Percentiles rank a stretch among this genome's conserved stretches.
Evolutionary conservation across 768 basidiomycete species (phyloP).

Genomic region (Tylopilus felleus): DNA sequence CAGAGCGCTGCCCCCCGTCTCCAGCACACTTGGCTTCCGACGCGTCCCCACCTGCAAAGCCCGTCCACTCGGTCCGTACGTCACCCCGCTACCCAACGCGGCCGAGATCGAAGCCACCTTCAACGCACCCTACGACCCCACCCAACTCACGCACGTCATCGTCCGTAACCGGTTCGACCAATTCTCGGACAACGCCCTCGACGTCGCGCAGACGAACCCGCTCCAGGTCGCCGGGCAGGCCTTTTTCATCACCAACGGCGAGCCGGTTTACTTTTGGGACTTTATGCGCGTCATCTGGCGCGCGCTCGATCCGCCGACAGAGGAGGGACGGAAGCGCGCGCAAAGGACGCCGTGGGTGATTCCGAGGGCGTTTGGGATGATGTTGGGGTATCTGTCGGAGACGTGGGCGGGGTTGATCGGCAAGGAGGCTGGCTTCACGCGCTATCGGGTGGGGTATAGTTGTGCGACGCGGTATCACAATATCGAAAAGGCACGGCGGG

Average conservation of each 20-base stretch:
- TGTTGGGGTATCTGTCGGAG: conserved; percentile 71
- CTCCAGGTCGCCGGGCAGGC: conserved; percentile 87
- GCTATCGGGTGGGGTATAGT: conserved; percentile 76
- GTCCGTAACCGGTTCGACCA: conserved; percentile 81
- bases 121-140: conserved; percentile 40
- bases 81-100: conserved; percentile 57
- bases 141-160: conserved; percentile 47
- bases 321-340: conserved; percentile 41
- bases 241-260: conserved; percentile 97
- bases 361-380: conserved; percentile 61
- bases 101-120: conserved; percentile 57
- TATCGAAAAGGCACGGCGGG: conserved; percentile 87
- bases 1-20: conserved; percentile 57
- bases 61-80: conserved; percentile 80
- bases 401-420: conserved; percentile 69
- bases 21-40: conserved; percentile 58
- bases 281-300: conserved; percentile 80
- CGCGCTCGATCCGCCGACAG: conserved; percentile 50
- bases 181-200: conserved; percentile 57
- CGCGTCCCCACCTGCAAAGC: conserved; percentile 77
- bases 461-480: conserved; percentile 86
- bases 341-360: conserved; percentile 44
- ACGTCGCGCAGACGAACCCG: conserved; percentile 48
- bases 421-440: conserved; percentile 81
- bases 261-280: conserved; percentile 97